Conservation (phyloP, 352 stramenopile genomes). For the Pythium myriotylum region DNA sequence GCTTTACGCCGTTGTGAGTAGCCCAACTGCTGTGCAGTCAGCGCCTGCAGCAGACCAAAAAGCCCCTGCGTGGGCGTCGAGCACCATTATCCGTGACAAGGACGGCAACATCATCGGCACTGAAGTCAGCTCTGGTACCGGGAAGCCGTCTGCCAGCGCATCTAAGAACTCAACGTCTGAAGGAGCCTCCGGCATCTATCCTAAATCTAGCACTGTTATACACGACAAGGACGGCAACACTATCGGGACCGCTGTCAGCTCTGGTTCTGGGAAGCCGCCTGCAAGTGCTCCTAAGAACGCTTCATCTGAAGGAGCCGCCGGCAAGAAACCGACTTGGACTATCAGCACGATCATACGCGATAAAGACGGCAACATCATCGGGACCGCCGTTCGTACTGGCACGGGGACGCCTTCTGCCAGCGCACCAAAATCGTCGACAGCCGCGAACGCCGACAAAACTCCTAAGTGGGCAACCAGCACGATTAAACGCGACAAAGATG, state of each 20-base stretch:
- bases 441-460: no score
- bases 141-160: neutral
- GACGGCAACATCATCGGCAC: constrained; percentile 6
- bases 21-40: no score
- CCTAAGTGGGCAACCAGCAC: no score
- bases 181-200: no score
- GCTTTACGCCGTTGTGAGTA: no score
- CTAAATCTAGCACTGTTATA: no score
- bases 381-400: no score
- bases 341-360: constrained; percentile 7
- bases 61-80: no score
- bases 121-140: neutral
- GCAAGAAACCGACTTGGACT: neutral
- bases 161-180: neutral
- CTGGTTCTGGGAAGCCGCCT: neutral
- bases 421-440: no score
- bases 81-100: neutral
- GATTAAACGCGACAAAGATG: neutral
- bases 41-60: no score
- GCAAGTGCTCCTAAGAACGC: neutral
- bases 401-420: no score
- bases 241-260: neutral
- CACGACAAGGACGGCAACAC: neutral
- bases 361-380: neutral
- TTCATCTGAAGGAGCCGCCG: no score